Evolutionary conservation across 805 yeast species (phyloP).

Genomic region (Candida stauntonica): DNA sequence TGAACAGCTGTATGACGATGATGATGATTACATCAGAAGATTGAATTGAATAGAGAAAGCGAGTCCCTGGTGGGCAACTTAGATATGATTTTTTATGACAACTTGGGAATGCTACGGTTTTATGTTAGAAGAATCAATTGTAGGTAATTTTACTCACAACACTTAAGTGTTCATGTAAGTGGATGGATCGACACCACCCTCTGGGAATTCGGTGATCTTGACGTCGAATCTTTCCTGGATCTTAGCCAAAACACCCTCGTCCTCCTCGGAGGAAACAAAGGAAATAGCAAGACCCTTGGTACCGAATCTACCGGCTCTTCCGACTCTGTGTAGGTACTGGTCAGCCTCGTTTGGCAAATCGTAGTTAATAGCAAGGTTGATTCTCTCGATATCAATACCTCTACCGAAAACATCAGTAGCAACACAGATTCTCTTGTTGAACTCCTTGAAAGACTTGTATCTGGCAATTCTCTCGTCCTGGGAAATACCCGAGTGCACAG

Average conservation of each 20-base stretch:
- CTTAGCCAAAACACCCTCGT: constrained; percentile 83
- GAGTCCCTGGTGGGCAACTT: too few relatives aligned
- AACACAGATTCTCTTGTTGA: constrained; percentile 97
- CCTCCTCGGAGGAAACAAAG: constrained; percentile 79
- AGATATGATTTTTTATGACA: too few relatives aligned
- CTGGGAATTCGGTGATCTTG: constrained; percentile 92
- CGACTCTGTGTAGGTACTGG: constrained; percentile 97
- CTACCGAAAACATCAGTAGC: constrained; percentile 98
- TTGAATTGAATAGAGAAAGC: too few relatives aligned
- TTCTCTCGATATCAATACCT: constrained; percentile 99
- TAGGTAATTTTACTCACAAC: background rate
- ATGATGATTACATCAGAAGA: background rate
- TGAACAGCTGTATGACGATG: background rate
- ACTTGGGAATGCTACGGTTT: too few relatives aligned
- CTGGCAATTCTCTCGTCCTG: constrained; percentile 98
- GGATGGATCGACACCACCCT: constrained; percentile 95
- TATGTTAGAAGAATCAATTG: background rate
- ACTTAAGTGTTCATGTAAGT: constrained; percentile 91
- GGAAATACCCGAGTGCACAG: constrained; percentile 91
- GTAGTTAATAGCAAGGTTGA: constrained; percentile 95
- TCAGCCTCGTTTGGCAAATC: constrained; percentile 96
- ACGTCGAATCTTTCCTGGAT: constrained; percentile 98
- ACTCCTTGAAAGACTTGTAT: constrained; percentile 94
- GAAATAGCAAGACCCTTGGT: constrained; percentile 97
- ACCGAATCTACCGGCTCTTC: constrained; percentile 99